A percentile compares a stretch with the other conserved stretches of the same genome.
Evolutionary conservation across 495 filamentous ascomycete species (phyloP).

Genomic region (Clavariopsis aquatica): DNA sequence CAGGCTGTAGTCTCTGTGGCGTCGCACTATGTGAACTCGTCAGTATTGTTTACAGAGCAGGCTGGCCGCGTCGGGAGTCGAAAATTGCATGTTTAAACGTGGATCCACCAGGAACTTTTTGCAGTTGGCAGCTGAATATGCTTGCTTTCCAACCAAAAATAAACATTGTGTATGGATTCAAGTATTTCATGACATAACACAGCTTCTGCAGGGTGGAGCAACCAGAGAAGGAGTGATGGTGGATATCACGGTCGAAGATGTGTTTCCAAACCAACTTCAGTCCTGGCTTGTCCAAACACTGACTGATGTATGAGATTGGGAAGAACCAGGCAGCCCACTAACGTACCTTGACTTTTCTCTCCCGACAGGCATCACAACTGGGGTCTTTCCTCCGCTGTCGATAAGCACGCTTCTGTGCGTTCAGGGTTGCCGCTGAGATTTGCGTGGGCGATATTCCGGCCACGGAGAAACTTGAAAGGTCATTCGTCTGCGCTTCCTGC

Average conservation of each 20-base stretch:
- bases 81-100: not conserved
- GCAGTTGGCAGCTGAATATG: not conserved
- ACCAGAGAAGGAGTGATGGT: not conserved
- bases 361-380: slow-evolving; percentile 95
- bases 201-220: not conserved
- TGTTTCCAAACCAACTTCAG: not conserved
- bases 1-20: slow-evolving; percentile 94
- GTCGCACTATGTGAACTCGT: slow-evolving; percentile 64
- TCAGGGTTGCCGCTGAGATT: slow-evolving; percentile 49
- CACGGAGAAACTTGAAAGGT: slow-evolving; percentile 41
- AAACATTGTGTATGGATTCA: not conserved
- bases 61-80: not conserved
- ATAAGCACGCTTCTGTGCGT: slow-evolving; percentile 88
- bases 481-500: slow-evolving; percentile 30
- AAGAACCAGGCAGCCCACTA: not conserved
- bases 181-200: not conserved
- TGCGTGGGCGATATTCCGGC: slow-evolving; percentile 51
- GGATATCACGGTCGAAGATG: not conserved
- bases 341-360: slow-evolving; percentile 90
- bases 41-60: not conserved
- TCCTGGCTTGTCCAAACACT: not conserved
- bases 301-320: not conserved
- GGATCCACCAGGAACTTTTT: not conserved
- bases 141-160: not conserved
- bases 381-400: slow-evolving; percentile 93